These are phyloP conservation scores for Candida takata DNA, from an alignment of 805 yeast genomes.

Conservation along the genomic window DNA sequence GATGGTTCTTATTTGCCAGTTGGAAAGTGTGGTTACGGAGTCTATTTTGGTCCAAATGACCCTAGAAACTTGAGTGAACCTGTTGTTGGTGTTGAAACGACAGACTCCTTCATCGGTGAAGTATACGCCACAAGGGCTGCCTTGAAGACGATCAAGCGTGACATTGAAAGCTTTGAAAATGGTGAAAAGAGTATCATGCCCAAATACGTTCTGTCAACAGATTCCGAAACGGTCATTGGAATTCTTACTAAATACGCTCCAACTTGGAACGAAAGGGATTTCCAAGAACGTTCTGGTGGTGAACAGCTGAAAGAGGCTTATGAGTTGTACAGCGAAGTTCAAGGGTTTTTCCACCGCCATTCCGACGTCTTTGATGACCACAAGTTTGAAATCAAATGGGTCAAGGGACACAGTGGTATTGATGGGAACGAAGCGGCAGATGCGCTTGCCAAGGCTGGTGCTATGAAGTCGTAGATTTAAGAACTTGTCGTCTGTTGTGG, in stretches of 20 bases:
- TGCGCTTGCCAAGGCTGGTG: constrained; percentile 61
- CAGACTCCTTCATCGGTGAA: constrained; percentile 81
- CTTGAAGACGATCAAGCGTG: constrained; percentile 31
- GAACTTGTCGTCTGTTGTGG: too few relatives aligned
- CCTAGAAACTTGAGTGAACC: constrained; percentile 49
- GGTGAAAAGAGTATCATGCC: constrained; percentile 13
- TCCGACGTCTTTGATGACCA: constrained; percentile 23
- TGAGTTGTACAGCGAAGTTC: constrained; percentile 34
- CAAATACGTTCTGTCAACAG: constrained; percentile 48
- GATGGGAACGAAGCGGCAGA: constrained; percentile 78
- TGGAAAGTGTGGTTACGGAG: constrained; percentile 70
- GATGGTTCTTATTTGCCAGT: constrained; percentile 63
- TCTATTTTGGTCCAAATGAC: constrained; percentile 54
- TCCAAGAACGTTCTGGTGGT: constrained; percentile 32
- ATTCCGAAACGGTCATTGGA: constrained; percentile 61
- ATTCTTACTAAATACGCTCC: constrained; percentile 50
- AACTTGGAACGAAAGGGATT: constrained; percentile 53
- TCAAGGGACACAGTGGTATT: constrained; percentile 64
- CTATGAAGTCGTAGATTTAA: constrained; percentile 28
- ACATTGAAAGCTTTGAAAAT: constrained; percentile 22
- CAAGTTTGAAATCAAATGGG: constrained; percentile 47
- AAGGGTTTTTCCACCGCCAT: constrained; percentile 27
- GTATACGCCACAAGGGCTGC: constrained; percentile 60
- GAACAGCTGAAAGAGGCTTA: constrained; percentile 30
- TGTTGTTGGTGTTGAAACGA: constrained; percentile 34